Evolutionary conservation across 768 basidiomycete genomes (phyloP), one percentile per base, ranked within the genome.

Genomic region (Pisolithus microcarpus): DNA sequence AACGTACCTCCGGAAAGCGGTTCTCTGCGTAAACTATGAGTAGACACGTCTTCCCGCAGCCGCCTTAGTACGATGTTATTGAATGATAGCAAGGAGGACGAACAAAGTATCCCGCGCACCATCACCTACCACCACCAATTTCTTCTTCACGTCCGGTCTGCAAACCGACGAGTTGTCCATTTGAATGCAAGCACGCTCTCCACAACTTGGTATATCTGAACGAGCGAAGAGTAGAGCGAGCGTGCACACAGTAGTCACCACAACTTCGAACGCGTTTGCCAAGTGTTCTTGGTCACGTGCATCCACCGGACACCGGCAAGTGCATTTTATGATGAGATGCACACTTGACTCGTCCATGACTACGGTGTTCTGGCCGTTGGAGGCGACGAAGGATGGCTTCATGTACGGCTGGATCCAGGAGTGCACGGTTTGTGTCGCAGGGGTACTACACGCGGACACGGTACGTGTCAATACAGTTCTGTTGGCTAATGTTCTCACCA

Each of bases 21-120:
- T 95, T 96, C 70, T 95, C 91, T 21, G 93, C 92, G 64, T 96
- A 96, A 36, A 94, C 92, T 61, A 96, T 96, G 60, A 96, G 81
- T 53, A 95, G 77, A 78, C 93, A 95, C 43, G 93, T 96, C 81
- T 95, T 91, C 62, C 87, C 88, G 64, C 88, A 90, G 53, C 87
- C 86, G 69, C 86, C 85, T 87, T 63, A 56, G 66, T 59, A 51
- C 50, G 52, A 57, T 55, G 54, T 57, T 38, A 55, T 62, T 62
- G 56, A 61, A 65, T 52, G 58, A 52, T 56, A 45, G 52, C 49
- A 56, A 38, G 43, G 63, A 56, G 51, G 57, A 60, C 65, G 61
- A 63, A 55, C 52, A 53, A 51, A 58, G 51, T 56, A 50, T 56
- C 54, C 57, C 70, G 69, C 77, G 73, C 68, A 85, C 89, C 89